phyloP scores from a whole-genome alignment of 139 green algal species.

The Chlamydomonas eustigma region DNA sequence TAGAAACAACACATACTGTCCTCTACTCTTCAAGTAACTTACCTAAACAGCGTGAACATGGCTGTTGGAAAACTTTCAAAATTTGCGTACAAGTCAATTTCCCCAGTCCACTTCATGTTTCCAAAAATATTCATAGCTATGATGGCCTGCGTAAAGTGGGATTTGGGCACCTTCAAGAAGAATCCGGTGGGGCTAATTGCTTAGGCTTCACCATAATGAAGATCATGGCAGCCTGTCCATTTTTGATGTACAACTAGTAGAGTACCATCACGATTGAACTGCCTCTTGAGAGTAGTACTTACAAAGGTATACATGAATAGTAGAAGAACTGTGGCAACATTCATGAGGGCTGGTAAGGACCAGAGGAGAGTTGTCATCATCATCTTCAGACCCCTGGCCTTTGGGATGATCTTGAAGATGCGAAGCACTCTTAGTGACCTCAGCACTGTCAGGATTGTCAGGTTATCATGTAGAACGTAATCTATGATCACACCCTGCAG shows the following conservation, averaged over 20 bases:
- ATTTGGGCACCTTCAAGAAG: no score
- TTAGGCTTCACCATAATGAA: no score
- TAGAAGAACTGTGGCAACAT: slow-evolving; percentile 61
- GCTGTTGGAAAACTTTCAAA: slow-evolving; percentile 57
- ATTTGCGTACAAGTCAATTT: slow-evolving; percentile 59
- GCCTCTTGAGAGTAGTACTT: no score
- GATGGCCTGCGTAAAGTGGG: no score
- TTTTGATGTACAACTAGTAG: no score
- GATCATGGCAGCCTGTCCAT: no score
- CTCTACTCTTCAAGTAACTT: no score
- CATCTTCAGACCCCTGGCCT: slow-evolving; percentile 58
- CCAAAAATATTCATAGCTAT: slow-evolving; percentile 84
- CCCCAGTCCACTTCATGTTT: slow-evolving; percentile 38
- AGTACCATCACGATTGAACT: no score
- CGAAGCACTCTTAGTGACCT: slow-evolving; percentile 57
- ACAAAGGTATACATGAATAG: slow-evolving; percentile 79
- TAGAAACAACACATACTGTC: no score
- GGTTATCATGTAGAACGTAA: no score
- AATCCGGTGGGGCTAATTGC: no score
- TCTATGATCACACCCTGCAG: no score
- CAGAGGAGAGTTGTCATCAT: slow-evolving; percentile 17
- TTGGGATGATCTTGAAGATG: slow-evolving; percentile 22
- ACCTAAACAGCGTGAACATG: slow-evolving; percentile 57
- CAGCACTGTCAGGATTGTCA: slow-evolving; percentile 56
- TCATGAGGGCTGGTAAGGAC: slow-evolving; percentile 52